Percentiles rank a stretch among this genome's conserved stretches.
Conservation (phyloP, 1,139 yeast species). For the Kodamaea sp. region DNA sequence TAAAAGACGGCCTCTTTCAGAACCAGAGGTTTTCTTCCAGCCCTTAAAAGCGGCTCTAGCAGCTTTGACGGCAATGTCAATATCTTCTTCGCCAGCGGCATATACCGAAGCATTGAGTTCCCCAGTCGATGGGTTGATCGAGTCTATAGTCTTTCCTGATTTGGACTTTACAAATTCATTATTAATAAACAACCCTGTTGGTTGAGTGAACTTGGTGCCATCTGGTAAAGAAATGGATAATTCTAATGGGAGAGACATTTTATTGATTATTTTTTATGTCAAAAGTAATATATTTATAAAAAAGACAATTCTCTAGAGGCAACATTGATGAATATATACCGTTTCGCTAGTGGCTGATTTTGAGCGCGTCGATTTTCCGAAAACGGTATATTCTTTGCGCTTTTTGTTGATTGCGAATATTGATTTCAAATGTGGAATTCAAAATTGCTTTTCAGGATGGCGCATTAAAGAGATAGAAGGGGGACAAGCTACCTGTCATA, state of each 20-base stretch:
- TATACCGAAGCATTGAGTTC: slow-evolving; percentile 62
- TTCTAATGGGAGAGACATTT: slow-evolving; percentile 36
- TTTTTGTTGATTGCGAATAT: too few species aligned
- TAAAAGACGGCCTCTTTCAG: slow-evolving; percentile 52
- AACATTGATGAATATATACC: too few species aligned
- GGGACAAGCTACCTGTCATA: too few species aligned
- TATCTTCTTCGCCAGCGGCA: slow-evolving; percentile 65
- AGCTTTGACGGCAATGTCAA: slow-evolving; percentile 70
- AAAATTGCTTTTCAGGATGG: too few species aligned
- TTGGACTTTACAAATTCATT: slow-evolving; percentile 68
- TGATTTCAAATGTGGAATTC: too few species aligned
- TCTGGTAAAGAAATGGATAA: slow-evolving; percentile 52
- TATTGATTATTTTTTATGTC: background rate
- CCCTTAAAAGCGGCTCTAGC: slow-evolving; percentile 70
- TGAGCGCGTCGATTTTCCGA: too few species aligned
- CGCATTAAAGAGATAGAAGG: too few species aligned
- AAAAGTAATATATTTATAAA: background rate
- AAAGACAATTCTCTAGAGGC: too few species aligned
- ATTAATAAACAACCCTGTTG: slow-evolving; percentile 79
- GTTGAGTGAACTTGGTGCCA: slow-evolving; percentile 55
- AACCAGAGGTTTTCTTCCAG: slow-evolving; percentile 45
- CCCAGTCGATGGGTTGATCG: slow-evolving; percentile 67
- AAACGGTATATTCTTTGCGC: too few species aligned
- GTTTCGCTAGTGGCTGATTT: too few species aligned
- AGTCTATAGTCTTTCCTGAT: slow-evolving; percentile 59